These are phyloP conservation scores for Pseudogymnoascus sp. DNA, from an alignment of 2,329 filamentous ascomycete species.

Conservation along the genomic window DNA sequence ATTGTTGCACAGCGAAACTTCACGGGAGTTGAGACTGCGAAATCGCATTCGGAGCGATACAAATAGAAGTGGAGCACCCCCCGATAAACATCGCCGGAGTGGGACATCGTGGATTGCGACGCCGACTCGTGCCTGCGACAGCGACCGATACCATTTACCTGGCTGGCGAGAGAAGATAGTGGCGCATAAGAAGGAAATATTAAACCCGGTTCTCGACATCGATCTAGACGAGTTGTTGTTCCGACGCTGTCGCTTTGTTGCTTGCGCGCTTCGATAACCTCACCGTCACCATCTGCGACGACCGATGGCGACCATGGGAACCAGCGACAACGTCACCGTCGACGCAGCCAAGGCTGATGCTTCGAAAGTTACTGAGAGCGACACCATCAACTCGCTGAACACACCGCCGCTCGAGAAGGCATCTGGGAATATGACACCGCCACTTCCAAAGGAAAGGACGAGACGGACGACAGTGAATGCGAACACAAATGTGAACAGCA, in stretches of 20 bases:
- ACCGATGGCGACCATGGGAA: not conserved
- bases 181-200: not conserved
- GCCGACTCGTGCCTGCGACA: not conserved
- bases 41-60: constrained; percentile 1
- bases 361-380: not conserved
- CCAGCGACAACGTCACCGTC: not conserved
- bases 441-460: not conserved
- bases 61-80: constrained; percentile 3
- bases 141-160: not conserved
- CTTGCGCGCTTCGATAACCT: constrained; percentile 4
- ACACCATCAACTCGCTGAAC: not conserved
- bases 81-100: constrained; percentile 7
- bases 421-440: not conserved
- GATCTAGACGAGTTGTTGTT: constrained; percentile 1
- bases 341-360: not conserved
- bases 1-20: constrained; percentile 3
- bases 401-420: not conserved
- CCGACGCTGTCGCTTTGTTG: not conserved
- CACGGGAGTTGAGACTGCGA: not conserved
- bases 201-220: not conserved
- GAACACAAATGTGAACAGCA: not conserved
- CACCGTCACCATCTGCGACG: not conserved
- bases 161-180: not conserved
- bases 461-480: not conserved
- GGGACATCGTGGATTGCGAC: constrained; percentile 1